Evolutionary conservation across 2,329 filamentous ascomycete genomes (phyloP).

Genomic region (Sordariomycetes sp.): DNA sequence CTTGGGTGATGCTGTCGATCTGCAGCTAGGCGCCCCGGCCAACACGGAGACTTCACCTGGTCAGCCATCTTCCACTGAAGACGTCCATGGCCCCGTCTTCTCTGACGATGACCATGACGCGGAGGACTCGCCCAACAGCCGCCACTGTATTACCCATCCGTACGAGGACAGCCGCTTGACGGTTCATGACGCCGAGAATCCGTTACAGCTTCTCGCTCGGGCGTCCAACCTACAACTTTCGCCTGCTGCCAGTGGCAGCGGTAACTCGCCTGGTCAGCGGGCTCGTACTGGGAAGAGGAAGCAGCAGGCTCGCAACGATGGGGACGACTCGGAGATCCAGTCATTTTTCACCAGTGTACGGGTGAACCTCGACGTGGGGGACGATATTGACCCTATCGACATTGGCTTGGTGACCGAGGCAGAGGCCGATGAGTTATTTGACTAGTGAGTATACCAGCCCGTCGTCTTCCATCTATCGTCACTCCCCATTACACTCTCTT

Average conservation of each 20-base stretch:
- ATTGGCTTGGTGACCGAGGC: conserved; percentile 53
- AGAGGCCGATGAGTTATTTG: conserved; percentile 51
- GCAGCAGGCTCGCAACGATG: conserved; percentile 13
- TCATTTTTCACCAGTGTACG: conserved; percentile 54
- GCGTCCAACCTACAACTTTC: conserved; percentile 56
- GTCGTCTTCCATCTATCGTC: neutral
- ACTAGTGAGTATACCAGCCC: conserved; percentile 35
- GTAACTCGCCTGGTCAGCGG: neutral
- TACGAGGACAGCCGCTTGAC: conserved; percentile 36
- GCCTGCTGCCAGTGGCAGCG: conserved; percentile 11
- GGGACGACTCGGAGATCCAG: conserved; percentile 34
- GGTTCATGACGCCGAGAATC: conserved; percentile 63
- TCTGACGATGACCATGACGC: conserved; percentile 18
- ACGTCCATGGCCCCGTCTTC: conserved; percentile 16
- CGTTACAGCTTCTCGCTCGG: conserved; percentile 57
- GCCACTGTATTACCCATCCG: conserved; percentile 10
- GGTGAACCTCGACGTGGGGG: conserved; percentile 48
- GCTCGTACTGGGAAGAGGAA: conserved; percentile 7
- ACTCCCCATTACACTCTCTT: conserved; percentile 2
- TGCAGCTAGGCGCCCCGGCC: neutral
- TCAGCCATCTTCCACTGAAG: conserved; percentile 11
- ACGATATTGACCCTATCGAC: conserved; percentile 55
- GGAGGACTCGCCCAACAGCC: conserved; percentile 13
- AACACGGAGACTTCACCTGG: neutral
- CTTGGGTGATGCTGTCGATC: conserved; percentile 16